Percentiles rank a stretch among this genome's conserved stretches.
Evolutionary conservation across 768 basidiomycete genomes (phyloP).

Genomic region (Russula olivacea): DNA sequence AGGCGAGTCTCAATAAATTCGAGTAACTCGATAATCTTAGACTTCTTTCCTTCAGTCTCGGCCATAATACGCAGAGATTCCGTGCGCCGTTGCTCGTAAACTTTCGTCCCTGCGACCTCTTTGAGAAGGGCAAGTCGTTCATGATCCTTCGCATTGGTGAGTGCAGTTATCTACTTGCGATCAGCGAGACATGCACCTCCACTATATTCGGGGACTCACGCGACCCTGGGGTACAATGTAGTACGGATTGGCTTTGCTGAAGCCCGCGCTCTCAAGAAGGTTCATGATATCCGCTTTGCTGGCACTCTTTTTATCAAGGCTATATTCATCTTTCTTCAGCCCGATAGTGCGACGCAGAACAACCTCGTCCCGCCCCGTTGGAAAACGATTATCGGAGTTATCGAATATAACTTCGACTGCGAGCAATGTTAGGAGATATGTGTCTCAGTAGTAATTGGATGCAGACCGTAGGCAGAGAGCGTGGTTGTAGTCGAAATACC

Average conservation of each 20-base stretch:
- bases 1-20: conserved; percentile 88
- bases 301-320: conserved; percentile 90
- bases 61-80: conserved; percentile 97
- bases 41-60: conserved; percentile 88
- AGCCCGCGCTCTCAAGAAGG: conserved; percentile 91
- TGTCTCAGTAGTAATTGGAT: background rate
- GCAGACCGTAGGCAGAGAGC: conserved; percentile 81
- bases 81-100: conserved; percentile 89
- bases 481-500: conserved; percentile 85
- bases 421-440: conserved; percentile 7
- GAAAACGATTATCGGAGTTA: conserved; percentile 90
- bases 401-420: conserved; percentile 92
- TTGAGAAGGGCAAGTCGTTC: conserved; percentile 93
- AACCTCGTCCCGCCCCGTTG: conserved; percentile 83
- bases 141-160: conserved; percentile 95
- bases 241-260: conserved; percentile 97
- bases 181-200: background rate
- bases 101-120: conserved; percentile 96
- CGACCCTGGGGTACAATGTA: conserved; percentile 98
- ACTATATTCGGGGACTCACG: conserved; percentile 43
- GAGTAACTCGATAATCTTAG: conserved; percentile 85
- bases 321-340: conserved; percentile 97
- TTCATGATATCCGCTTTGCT: conserved; percentile 98
- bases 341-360: conserved; percentile 92
- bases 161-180: conserved; percentile 72